These are phyloP conservation scores for Bretziella fagacearum DNA, from an alignment of 2,329 filamentous ascomycete genomes.

Conservation along the genomic window DNA sequence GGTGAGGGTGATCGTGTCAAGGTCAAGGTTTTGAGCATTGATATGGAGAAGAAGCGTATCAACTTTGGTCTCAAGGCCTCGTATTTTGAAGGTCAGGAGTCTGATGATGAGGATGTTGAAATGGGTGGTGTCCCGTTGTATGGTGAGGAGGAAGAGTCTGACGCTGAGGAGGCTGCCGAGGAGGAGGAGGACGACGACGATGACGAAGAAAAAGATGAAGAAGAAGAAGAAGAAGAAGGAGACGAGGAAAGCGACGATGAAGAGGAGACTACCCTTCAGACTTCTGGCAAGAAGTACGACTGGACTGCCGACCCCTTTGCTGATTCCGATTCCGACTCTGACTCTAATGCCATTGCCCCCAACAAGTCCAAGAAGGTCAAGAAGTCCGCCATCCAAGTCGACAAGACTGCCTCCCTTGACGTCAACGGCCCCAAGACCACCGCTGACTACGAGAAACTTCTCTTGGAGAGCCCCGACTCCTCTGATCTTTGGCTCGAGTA, in stretches of 20 bases:
- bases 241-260: slow-evolving; percentile 28
- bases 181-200: slow-evolving; percentile 25
- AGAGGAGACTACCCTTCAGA: slow-evolving; percentile 21
- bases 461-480: slow-evolving; percentile 85
- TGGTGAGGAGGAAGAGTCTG: slow-evolving; percentile 25
- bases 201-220: slow-evolving; percentile 24
- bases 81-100: slow-evolving; percentile 52
- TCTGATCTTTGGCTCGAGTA: slow-evolving; percentile 89
- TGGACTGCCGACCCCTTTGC: slow-evolving; percentile 62
- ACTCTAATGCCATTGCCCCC: slow-evolving; percentile 40
- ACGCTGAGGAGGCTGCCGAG: slow-evolving; percentile 23
- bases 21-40: slow-evolving; percentile 67
- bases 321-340: slow-evolving; percentile 36
- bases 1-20: slow-evolving; percentile 86
- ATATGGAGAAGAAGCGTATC: slow-evolving; percentile 58
- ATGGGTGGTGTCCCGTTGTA: slow-evolving; percentile 27
- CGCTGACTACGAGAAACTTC: slow-evolving; percentile 82
- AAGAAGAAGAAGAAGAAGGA: slow-evolving; percentile 21
- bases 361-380: slow-evolving; percentile 44
- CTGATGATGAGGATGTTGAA: slow-evolving; percentile 32
- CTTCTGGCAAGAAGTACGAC: slow-evolving; percentile 64
- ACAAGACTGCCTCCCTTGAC: slow-evolving; percentile 88
- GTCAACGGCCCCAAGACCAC: slow-evolving; percentile 73
- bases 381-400: slow-evolving; percentile 55
- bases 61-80: slow-evolving; percentile 87